Base-by-base conservation (phyloP, 257 asterid genomes). In the Cordia subcordata region DNA sequence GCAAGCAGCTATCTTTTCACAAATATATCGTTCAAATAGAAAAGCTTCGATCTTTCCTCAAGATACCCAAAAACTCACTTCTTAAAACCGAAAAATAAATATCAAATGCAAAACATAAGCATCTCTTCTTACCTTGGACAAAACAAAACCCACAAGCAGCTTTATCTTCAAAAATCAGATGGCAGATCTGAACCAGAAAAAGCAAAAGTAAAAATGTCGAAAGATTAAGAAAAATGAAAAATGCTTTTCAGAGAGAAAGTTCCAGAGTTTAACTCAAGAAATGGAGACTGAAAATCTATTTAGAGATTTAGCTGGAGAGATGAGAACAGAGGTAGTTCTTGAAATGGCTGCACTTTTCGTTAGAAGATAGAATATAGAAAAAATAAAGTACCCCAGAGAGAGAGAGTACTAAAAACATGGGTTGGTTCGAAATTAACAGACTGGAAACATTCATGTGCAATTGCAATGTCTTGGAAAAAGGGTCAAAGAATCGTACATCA, bases 101-200 rank as follows among this genome's bases (percentile, higher is more conserved):
- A 66, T 14, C 55, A 67, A 68, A 72, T 33, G 35, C 49, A 65
- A 67, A 63, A 51, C 62, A 51, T 20, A 58, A 49, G 60, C 58
- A 53, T 75, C 52, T n/a, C 0, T 20, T 62, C 50, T 72, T 60
- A 76, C 85, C 88, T 78, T 52, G 33, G 16, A 50, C 46, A 38
- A 57, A 45, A 64, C 57, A 46, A 64, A 55, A 2, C 71, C 74
- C 71, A 45, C 66, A 57, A 58, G 45, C 60, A 58, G 60, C 15
- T 44, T 13, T 50, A 10, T 17, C 63, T 56, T 14, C 60, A 62
- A 44, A 47, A 57, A 68, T 58, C 55, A 67, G 62, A 38, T 68
- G 61, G 66, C 68, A 69, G 91, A 87, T 87, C 89, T 72, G 80
- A 58, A 60, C 64, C 68, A 65, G 37, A n/a, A 40, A 62, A 35